Evolutionary conservation across 2,329 filamentous ascomycete species (phyloP), one percentile per base, ranked within the genome.

Genomic region (Plenodomus lindquistii): DNA sequence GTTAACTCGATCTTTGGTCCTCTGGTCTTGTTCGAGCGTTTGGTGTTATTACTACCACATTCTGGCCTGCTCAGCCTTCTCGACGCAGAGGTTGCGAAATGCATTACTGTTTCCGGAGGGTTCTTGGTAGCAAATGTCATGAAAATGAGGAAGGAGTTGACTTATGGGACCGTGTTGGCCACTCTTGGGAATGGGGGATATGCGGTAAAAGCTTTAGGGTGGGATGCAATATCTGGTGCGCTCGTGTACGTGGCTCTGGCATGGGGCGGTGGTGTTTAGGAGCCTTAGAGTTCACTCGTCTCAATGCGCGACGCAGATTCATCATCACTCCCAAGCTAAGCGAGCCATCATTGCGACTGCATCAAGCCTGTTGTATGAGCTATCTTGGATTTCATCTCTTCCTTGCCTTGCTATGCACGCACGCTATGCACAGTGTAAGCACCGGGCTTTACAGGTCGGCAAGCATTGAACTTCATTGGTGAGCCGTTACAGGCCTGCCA

Each of bases 231-330:
- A 8, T 6, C 67, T 15, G 57, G 59, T 7, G 38, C 31, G 2
- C 22, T 59, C n/a, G 44, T 67, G 3, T 55, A 42, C 44, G 40
- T 40, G 6, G 52, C 59, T 4, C 21, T 65, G 38, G 47, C 52
- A 8, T 66, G 62, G 65, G 62, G 62, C 19, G 62, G 63, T 3
- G 65, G 63, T 1, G 58, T 68, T 2, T 67, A 39, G 46, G 20
- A n/a, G n/a, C n/a, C 17, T n/a, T 27, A n/a, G n/a, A n/a, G n/a
- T n/a, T n/a, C n/a, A n/a, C n/a, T n/a, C n/a, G n/a, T n/a, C n/a
- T n/a, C n/a, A n/a, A n/a, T n/a, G n/a, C n/a, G n/a, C n/a, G n/a
- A n/a, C n/a, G n/a, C n/a, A n/a, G n/a, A n/a, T n/a, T n/a, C n/a
- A n/a, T n/a, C n/a, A n/a, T n/a, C n/a, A n/a, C n/a, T n/a, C n/a